Evolutionary conservation across 371 early-diverging fungal genomes (phyloP).

Genomic region (Apophysomyces elegans): DNA sequence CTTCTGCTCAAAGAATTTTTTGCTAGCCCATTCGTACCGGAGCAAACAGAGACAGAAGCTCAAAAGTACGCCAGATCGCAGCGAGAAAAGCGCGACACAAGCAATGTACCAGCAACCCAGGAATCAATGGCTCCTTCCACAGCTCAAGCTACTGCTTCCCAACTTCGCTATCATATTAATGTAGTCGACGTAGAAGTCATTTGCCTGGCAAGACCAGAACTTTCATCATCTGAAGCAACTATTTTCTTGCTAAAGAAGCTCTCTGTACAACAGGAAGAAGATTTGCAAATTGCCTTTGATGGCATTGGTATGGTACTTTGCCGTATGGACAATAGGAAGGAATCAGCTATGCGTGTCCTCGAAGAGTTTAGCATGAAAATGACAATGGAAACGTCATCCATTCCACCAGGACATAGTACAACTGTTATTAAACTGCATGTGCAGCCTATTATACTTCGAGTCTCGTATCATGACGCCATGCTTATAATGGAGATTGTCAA

Average conservation of each 20-base stretch:
- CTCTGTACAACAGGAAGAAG: conserved; percentile 67
- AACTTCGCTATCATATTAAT: conserved; percentile 65
- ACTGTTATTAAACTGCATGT: conserved; percentile 68
- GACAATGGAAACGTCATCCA: conserved; percentile 61
- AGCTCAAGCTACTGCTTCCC: background rate
- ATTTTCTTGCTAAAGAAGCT: conserved; percentile 81
- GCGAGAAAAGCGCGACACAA: conserved; percentile 12
- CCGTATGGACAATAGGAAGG: conserved; percentile 78
- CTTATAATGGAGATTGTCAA: conserved; percentile 82
- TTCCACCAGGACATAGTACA: conserved; percentile 55
- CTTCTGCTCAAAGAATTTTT: conserved; percentile 77
- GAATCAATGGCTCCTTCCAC: conserved; percentile 15
- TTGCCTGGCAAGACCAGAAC: conserved; percentile 79
- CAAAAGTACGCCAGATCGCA: conserved; percentile 48
- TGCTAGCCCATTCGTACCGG: conserved; percentile 56
- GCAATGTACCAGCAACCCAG: background rate
- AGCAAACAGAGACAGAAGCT: conserved; percentile 37
- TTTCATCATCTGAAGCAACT: conserved; percentile 82
- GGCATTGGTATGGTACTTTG: conserved; percentile 89
- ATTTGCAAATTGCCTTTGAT: conserved; percentile 67
- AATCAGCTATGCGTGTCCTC: conserved; percentile 80
- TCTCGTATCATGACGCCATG: conserved; percentile 86
- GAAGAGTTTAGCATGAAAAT: conserved; percentile 79
- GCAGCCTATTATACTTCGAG: conserved; percentile 64
- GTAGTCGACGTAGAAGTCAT: conserved; percentile 84